These are phyloP conservation scores for Thelonectria blattea DNA, from an alignment of 2,329 filamentous ascomycete species.

Conservation along the genomic window DNA sequence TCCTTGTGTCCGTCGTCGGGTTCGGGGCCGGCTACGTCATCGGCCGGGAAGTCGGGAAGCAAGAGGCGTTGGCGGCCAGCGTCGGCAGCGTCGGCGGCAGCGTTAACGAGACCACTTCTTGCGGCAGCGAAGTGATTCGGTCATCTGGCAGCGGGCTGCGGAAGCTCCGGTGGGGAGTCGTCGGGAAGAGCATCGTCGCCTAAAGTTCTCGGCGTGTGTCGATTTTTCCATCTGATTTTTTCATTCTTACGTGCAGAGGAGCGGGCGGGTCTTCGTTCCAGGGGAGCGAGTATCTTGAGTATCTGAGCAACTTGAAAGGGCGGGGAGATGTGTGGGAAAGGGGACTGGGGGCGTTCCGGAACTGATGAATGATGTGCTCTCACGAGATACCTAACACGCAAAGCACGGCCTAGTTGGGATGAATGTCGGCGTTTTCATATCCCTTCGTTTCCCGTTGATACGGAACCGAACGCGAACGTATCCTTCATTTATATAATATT, in stretches of 20 bases:
- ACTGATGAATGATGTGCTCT: conserved; percentile 22
- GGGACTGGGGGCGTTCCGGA: conserved; percentile 15
- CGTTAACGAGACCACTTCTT: conserved; percentile 55
- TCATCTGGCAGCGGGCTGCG: conserved; percentile 58
- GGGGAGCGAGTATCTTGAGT: conserved; percentile 4
- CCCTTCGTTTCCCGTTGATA: conserved; percentile 13
- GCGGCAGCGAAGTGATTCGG: conserved; percentile 60
- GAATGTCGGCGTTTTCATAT: conserved; percentile 24
- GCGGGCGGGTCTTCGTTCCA: conserved; percentile 7
- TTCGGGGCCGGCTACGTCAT: conserved; percentile 74
- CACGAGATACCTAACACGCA: conserved; percentile 24
- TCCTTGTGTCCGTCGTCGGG: conserved; percentile 70
- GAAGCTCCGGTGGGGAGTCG: conserved; percentile 60
- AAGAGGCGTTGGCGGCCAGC: conserved; percentile 57
- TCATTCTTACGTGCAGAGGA: neutral
- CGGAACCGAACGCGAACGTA: neutral
- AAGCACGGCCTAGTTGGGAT: conserved; percentile 20
- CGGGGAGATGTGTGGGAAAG: neutral
- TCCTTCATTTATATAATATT: conserved; percentile 1
- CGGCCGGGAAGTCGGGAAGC: conserved; percentile 68
- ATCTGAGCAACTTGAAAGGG: too few relatives aligned
- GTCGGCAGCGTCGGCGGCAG: conserved; percentile 47
- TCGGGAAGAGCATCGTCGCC: conserved; percentile 58
- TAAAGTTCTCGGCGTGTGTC: conserved; percentile 36
- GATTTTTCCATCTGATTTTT: conserved; percentile 11